phyloP scores from a whole-genome alignment of 1,284 basidiomycete genomes.

The Athelia sp. region DNA sequence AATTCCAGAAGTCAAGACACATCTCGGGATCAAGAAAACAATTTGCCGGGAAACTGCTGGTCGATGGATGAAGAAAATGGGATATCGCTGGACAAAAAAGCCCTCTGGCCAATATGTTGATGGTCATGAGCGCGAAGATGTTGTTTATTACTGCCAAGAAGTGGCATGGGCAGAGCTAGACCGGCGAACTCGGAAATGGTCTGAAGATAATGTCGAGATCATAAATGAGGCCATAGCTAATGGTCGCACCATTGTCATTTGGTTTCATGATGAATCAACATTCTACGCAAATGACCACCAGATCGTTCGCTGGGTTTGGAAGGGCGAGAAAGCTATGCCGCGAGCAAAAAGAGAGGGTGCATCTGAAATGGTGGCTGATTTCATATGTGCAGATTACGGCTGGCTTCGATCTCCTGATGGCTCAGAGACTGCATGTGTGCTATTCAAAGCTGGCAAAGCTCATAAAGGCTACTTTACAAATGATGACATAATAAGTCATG shows the following conservation, averaged over 20 bases:
- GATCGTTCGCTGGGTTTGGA: slow-evolving; percentile 24
- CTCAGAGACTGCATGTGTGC: slow-evolving; percentile 17
- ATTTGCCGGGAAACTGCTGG: slow-evolving; percentile 18
- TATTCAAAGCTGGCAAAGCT: slow-evolving; percentile 29
- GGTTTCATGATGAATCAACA: slow-evolving; percentile 33
- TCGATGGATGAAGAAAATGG: slow-evolving; percentile 23
- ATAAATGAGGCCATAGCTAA: neutral
- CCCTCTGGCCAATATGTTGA: slow-evolving; percentile 26
- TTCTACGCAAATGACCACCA: slow-evolving; percentile 32
- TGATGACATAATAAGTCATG: slow-evolving; percentile 21
- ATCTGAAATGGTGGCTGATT: slow-evolving; percentile 30
- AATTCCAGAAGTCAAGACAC: slow-evolving; percentile 8
- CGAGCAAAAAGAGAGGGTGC: slow-evolving; percentile 28
- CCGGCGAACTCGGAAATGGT: neutral
- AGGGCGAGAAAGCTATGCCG: slow-evolving; percentile 15
- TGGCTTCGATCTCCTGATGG: slow-evolving; percentile 10
- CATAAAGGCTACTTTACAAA: slow-evolving; percentile 27
- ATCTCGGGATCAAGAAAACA: slow-evolving; percentile 9
- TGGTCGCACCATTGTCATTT: slow-evolving; percentile 10
- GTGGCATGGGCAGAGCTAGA: slow-evolving; percentile 3
- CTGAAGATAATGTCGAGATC: neutral
- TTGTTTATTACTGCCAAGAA: slow-evolving; percentile 21
- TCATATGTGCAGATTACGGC: slow-evolving; percentile 27
- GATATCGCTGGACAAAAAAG: slow-evolving; percentile 15
- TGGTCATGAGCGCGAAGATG: slow-evolving; percentile 27